Conservation (phyloP, 208 protist species). For the Leishmania tropica region DNA sequence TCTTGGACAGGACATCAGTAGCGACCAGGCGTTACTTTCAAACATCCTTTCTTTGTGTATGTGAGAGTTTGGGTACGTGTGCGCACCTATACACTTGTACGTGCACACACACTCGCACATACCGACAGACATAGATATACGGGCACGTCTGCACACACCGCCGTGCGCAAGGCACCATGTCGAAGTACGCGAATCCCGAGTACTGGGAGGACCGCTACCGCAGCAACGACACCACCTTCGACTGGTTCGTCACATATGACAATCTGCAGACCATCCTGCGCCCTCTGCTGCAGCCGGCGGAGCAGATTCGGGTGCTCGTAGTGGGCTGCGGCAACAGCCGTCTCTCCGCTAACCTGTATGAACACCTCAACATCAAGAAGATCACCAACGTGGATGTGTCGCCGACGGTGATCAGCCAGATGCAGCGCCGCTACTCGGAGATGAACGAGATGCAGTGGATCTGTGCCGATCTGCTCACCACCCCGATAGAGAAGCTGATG, state of each 20-base stretch:
- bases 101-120: not conserved
- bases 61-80: not conserved
- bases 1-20: not conserved
- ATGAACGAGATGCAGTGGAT: slow-evolving; percentile 91
- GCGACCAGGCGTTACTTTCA: not conserved
- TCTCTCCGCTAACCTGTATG: slow-evolving; percentile 81
- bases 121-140: not conserved
- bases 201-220: slow-evolving; percentile 95
- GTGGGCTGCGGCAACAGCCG: slow-evolving; percentile 92
- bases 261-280: slow-evolving; percentile 79
- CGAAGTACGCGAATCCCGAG: slow-evolving; percentile 90
- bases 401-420: slow-evolving; percentile 85
- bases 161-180: slow-evolving; percentile 40
- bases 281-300: slow-evolving; percentile 74
- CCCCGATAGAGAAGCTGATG: slow-evolving; percentile 78
- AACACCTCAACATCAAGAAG: slow-evolving; percentile 84
- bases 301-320: slow-evolving; percentile 82
- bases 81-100: not conserved
- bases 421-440: slow-evolving; percentile 85
- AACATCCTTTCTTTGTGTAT: not conserved
- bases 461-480: slow-evolving; percentile 76
- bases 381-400: slow-evolving; percentile 93
- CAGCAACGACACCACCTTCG: slow-evolving; percentile 91
- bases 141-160: not conserved
- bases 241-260: slow-evolving; percentile 92